A percentile compares a stretch with the other conserved stretches of the same genome.
Evolutionary conservation across 495 filamentous ascomycete genomes (phyloP).

Genomic region (Letharia lupina): DNA sequence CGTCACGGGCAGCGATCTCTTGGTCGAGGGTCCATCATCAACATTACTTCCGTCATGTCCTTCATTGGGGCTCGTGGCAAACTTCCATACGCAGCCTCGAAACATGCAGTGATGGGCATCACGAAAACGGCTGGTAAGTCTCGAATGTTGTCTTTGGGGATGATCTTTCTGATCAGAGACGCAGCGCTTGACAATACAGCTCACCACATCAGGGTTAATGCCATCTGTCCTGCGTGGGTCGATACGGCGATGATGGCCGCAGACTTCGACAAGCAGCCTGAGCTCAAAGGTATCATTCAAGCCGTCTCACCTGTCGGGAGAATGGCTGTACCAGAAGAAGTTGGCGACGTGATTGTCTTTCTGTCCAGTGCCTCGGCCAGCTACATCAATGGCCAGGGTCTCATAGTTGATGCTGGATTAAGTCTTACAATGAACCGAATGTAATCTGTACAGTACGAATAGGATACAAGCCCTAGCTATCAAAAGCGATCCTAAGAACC

Average conservation of each 20-base stretch:
- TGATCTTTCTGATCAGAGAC: background rate
- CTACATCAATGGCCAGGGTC: conserved; percentile 13
- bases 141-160: background rate
- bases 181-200: conserved; percentile 9
- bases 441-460: too few relatives aligned
- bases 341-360: conserved; percentile 13
- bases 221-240: conserved; percentile 17
- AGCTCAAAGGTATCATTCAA: background rate
- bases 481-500: too few relatives aligned
- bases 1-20: background rate
- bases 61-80: background rate
- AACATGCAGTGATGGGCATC: conserved; percentile 14
- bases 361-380: conserved; percentile 7
- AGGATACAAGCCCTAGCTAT: too few relatives aligned
- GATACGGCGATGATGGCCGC: conserved; percentile 14
- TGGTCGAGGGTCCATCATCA: conserved; percentile 13
- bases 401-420: conserved; percentile 16
- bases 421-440: background rate
- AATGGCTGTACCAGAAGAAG: conserved; percentile 10
- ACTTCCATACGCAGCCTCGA: conserved; percentile 8
- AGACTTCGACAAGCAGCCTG: background rate
- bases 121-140: conserved; percentile 16
- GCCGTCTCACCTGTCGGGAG: background rate
- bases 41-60: conserved; percentile 3
- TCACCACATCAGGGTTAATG: conserved; percentile 14